phyloP scores from a whole-genome alignment of 306 rosid genomes.

The Macrotyloma uniflorum region DNA sequence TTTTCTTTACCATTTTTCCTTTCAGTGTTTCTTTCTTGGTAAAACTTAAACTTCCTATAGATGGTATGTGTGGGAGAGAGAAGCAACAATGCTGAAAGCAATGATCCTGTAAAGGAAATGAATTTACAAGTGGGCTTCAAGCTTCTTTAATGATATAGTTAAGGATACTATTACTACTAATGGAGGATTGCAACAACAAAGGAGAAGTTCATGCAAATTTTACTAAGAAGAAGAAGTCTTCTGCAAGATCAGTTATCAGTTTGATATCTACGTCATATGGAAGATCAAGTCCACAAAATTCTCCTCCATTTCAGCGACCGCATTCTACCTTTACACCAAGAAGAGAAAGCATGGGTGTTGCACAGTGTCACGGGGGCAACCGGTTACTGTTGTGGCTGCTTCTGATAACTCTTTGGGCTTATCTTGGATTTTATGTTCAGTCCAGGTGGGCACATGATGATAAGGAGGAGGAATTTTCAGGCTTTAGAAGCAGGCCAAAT shows the following conservation, averaged over 20 bases:
- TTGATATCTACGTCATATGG: conserved; percentile 62
- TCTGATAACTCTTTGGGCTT: conserved; percentile 89
- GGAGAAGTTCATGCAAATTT: conserved; percentile 52
- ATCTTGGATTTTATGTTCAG: conserved; percentile 83
- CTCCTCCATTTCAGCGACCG: conserved; percentile 67
- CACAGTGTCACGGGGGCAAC: conserved; percentile 66
- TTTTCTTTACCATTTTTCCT: neutral
- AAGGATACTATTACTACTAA: conserved; percentile 37
- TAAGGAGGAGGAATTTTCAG: conserved; percentile 55
- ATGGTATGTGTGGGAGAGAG: neutral
- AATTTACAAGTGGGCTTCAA: conserved; percentile 23
- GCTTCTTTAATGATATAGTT: conserved; percentile 37
- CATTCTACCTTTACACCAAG: conserved; percentile 63
- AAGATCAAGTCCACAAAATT: conserved; percentile 59
- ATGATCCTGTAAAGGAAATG: conserved; percentile 15
- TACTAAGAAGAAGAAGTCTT: conserved; percentile 35
- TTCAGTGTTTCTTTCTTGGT: conserved; percentile 12
- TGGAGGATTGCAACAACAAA: conserved; percentile 63
- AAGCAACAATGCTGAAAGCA: neutral
- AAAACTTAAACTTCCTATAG: neutral
- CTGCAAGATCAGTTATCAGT: conserved; percentile 52
- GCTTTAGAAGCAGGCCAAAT: conserved; percentile 47
- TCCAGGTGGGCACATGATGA: conserved; percentile 84
- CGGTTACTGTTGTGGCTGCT: conserved; percentile 69
- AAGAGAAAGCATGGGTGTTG: conserved; percentile 62